Evolutionary conservation across 257 asterid genomes (phyloP).

Genomic region (Solanum peruvianum): DNA sequence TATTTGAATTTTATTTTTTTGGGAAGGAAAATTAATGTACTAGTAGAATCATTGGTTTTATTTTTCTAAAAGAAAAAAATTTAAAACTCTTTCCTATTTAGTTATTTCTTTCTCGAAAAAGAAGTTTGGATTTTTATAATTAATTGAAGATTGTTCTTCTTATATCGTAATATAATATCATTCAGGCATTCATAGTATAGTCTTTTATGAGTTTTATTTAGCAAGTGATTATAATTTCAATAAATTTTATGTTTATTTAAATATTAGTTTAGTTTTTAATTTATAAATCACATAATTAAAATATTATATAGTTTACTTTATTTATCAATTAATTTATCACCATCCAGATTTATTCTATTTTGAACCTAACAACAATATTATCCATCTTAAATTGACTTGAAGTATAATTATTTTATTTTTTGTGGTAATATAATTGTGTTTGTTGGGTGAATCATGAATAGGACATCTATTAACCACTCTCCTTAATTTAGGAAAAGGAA

Average conservation of each 20-base stretch:
- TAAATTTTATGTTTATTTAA: background rate
- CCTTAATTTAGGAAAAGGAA: background rate
- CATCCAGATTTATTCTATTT: background rate
- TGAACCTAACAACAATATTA: background rate
- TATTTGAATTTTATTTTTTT: background rate
- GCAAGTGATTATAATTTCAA: background rate
- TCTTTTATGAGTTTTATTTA: background rate
- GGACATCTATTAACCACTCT: background rate
- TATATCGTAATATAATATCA: background rate
- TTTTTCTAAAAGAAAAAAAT: too few species aligned
- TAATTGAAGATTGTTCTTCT: background rate
- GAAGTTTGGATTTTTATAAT: background rate
- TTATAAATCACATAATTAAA: background rate
- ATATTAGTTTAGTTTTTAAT: background rate
- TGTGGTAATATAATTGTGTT: background rate
- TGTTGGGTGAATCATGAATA: background rate
- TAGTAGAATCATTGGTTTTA: too few species aligned
- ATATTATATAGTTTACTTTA: background rate
- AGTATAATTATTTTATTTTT: background rate
- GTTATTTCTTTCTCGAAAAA: background rate
- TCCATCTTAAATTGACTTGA: background rate
- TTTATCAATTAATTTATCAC: background rate
- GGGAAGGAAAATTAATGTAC: background rate
- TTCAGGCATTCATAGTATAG: too few species aligned
- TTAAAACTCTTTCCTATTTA: background rate